A percentile compares a stretch with the other conserved stretches of the same genome.
These are phyloP conservation scores for Crithidia bombi DNA, from an alignment of 208 protist species.

Conservation along the genomic window DNA sequence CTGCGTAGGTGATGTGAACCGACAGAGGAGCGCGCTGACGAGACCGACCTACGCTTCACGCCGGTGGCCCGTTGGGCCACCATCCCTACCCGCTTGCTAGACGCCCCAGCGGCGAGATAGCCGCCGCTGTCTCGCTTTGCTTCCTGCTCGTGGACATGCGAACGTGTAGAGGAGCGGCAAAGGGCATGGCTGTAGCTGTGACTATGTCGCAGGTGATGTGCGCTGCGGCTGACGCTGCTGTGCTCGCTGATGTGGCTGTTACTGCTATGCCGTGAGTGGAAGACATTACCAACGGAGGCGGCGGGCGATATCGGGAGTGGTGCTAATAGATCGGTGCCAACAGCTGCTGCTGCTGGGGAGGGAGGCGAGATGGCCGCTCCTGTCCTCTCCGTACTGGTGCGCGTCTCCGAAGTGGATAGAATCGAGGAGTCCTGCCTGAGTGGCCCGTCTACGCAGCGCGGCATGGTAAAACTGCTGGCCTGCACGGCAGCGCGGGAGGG, in stretches of 20 bases:
- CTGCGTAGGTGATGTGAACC: background rate
- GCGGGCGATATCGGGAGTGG: background rate
- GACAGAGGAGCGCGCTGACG: background rate
- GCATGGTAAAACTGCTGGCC: constrained; percentile 12
- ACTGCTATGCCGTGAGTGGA: background rate
- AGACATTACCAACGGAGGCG: background rate
- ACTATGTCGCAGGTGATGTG: background rate
- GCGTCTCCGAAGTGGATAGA: background rate
- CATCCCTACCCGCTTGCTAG: background rate
- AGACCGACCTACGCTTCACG: background rate
- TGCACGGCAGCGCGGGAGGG: constrained; percentile 6
- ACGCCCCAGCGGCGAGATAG: background rate
- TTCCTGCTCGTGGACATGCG: background rate
- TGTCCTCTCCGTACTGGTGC: background rate
- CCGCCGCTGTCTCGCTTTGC: background rate
- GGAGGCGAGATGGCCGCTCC: background rate
- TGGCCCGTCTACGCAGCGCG: background rate
- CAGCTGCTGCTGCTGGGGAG: background rate
- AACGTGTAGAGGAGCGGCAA: background rate
- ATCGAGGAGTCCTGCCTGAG: background rate
- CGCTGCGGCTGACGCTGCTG: background rate
- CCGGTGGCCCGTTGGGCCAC: background rate
- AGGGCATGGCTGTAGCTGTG: background rate
- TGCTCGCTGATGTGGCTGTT: background rate
- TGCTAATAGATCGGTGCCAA: background rate